These are phyloP conservation scores for Penicillium sp. DNA, from an alignment of 2,329 filamentous ascomycete species.

Conservation along the genomic window DNA sequence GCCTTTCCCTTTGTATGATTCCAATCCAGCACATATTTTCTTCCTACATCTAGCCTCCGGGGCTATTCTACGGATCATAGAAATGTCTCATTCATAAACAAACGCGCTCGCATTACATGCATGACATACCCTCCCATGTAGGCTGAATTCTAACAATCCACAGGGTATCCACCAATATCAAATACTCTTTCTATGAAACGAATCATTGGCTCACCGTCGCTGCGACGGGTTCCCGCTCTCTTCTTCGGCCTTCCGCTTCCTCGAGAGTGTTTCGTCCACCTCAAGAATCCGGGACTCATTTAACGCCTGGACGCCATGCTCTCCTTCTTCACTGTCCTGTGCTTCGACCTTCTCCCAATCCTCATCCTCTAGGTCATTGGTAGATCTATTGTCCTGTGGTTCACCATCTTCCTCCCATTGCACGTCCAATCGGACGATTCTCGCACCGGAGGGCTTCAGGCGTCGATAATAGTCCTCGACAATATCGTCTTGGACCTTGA, in stretches of 20 bases:
- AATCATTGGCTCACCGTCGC: slow-evolving; percentile 11
- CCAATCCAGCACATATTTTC: too few relatives aligned
- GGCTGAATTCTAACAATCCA: background rate
- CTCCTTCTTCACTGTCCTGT: slow-evolving; percentile 35
- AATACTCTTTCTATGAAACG: too few relatives aligned
- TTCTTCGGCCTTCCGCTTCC: slow-evolving; percentile 35
- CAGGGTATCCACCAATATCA: slow-evolving; percentile 4
- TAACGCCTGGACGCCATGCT: slow-evolving; percentile 33
- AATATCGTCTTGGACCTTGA: slow-evolving; percentile 49
- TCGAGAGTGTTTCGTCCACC: slow-evolving; percentile 17
- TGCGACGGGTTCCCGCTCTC: slow-evolving; percentile 16
- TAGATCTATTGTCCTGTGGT: background rate
- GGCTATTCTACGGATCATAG: too few relatives aligned
- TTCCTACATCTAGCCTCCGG: too few relatives aligned
- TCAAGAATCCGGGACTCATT: slow-evolving; percentile 35
- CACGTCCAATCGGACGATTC: slow-evolving; percentile 47
- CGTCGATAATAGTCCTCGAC: slow-evolving; percentile 60
- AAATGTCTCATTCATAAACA: too few relatives aligned
- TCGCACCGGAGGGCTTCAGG: slow-evolving; percentile 56
- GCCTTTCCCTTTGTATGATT: background rate
- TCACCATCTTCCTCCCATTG: slow-evolving; percentile 24
- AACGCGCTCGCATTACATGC: too few relatives aligned
- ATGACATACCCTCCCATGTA: slow-evolving; percentile 5
- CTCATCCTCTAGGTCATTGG: slow-evolving; percentile 34
- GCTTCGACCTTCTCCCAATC: slow-evolving; percentile 45